Evolutionary conservation across 2,329 filamentous ascomycete species (phyloP), one percentile per base, ranked within the genome.

Genomic region (Penicillium hesseltinei): DNA sequence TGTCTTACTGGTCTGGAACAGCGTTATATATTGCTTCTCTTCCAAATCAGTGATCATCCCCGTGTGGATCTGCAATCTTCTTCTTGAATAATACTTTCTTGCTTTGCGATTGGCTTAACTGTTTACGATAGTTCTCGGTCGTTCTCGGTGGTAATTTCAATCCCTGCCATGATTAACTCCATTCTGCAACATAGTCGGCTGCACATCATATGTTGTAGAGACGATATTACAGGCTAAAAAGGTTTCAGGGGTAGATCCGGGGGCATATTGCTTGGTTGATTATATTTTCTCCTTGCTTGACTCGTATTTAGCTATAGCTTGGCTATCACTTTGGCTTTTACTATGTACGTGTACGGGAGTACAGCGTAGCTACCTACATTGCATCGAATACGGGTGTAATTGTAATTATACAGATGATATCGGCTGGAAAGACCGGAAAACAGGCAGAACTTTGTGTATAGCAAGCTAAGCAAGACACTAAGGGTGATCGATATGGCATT

Each of bases 201-300:
- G 44, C 52, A 54, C 36, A 47, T 50, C 44, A 54, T 55, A 33
- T 33, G 31, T 33, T 13, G 31, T 33, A 5, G 11, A 33, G 11
- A 13, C 31, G 11, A 23, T 35, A 25, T 33, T 35, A 19, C 21
- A 44, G 50, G 31, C 23, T 25, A 39, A 33, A 33, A 47, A n/a
- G 17, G 8, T n/a, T 50, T 50, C 45, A 54, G 52, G 52, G 52
- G 52, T 36, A 50, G 44, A 43, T 54, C 44, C 21, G 40, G 40
- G 39, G 39, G 19, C 19, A 13, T 27, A 33, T 25, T 38, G 36
- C 11, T 35, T 54, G 19, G 17, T n/a, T 25, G 11, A 9, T 8
- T 31, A 31, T 42, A 5, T 36, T 21, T 35, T 33, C 52, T 27
- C 36, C 52, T 49, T 54, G 19, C 44, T 40, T 50, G 29, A 19